Evolutionary conservation across 768 basidiomycete genomes (phyloP).

Genomic region (Sistotremastrum niveocremeum): DNA sequence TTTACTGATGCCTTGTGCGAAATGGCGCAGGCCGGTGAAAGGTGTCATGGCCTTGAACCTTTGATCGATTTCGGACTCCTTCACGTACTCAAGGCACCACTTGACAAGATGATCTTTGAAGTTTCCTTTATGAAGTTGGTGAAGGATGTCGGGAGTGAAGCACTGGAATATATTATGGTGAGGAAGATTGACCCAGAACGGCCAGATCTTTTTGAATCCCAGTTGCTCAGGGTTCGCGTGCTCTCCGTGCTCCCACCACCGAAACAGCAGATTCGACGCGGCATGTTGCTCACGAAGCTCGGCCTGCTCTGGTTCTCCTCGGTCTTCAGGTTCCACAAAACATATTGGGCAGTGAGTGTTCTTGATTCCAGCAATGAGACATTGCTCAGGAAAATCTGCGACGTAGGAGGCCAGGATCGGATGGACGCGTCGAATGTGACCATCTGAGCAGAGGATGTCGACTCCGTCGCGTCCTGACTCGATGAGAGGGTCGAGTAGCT

Average conservation of each 20-base stretch:
- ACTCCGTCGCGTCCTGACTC: constrained; percentile 3
- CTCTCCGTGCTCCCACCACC: too few species aligned
- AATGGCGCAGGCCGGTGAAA: too few species aligned
- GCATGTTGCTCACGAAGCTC: too few species aligned
- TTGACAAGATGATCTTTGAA: constrained; percentile 30
- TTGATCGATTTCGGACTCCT: background rate
- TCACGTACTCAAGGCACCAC: constrained; percentile 21
- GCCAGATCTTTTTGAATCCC: too few species aligned
- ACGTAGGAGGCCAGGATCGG: constrained; percentile 6
- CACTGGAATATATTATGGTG: constrained; percentile 24
- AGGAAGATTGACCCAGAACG: constrained; percentile 30
- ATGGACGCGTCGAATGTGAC: background rate
- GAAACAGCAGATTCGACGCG: too few species aligned
- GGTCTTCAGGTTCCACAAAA: too few species aligned
- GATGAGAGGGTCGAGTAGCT: constrained; percentile 4
- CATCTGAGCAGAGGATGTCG: constrained; percentile 6
- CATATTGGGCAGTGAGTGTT: too few species aligned
- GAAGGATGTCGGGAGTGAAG: constrained; percentile 30
- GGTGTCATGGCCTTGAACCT: background rate
- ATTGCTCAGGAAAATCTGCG: too few species aligned
- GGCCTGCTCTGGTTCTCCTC: too few species aligned
- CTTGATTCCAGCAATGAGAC: too few species aligned
- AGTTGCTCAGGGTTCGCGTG: too few species aligned
- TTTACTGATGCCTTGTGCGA: too few species aligned
- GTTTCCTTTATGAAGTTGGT: constrained; percentile 34